Conservation (phyloP, 2,329 filamentous ascomycete species). For the Arthrocladium fulminans region DNA sequence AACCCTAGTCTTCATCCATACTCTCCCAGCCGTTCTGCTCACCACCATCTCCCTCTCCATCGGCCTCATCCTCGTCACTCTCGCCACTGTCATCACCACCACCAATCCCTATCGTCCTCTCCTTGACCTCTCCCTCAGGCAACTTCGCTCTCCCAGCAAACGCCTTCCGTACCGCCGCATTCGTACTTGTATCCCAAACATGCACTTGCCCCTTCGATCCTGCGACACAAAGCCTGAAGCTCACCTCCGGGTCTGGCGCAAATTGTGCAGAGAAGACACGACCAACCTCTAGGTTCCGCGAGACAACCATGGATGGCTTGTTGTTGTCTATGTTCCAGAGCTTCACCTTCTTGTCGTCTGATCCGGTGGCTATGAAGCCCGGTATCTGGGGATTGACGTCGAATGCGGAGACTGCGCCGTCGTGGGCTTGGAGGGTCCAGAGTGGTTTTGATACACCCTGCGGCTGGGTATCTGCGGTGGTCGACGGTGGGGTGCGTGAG, state of each 20-base stretch:
- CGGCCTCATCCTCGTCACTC: slow-evolving; percentile 45
- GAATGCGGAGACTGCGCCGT: slow-evolving; percentile 83
- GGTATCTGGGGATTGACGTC: slow-evolving; percentile 85
- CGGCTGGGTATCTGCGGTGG: slow-evolving; percentile 42
- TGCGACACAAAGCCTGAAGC: slow-evolving; percentile 84
- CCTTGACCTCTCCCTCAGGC: slow-evolving; percentile 54
- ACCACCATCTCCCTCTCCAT: slow-evolving; percentile 38
- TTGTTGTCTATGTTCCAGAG: slow-evolving; percentile 81
- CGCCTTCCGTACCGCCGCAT: slow-evolving; percentile 70
- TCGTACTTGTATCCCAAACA: slow-evolving; percentile 95
- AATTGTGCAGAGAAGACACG: slow-evolving; percentile 89
- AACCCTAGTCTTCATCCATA: slow-evolving; percentile 44
- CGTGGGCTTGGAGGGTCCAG: slow-evolving; percentile 93
- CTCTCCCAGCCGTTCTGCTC: slow-evolving; percentile 44
- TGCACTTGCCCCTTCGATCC: slow-evolving; percentile 89
- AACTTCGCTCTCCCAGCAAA: slow-evolving; percentile 60
- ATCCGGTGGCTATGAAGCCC: slow-evolving; percentile 87
- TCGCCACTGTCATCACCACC: slow-evolving; percentile 58
- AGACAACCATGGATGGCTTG: slow-evolving; percentile 82
- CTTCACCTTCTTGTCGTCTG: slow-evolving; percentile 90
- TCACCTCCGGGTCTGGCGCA: slow-evolving; percentile 80
- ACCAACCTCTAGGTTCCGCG: slow-evolving; percentile 83
- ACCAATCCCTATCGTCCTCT: slow-evolving; percentile 67
- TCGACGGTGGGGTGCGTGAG: slow-evolving; percentile 59
- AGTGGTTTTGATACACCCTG: slow-evolving; percentile 71